Evolutionary conservation across 495 filamentous ascomycete species (phyloP).

Genomic region (Terfezia boudieri): DNA sequence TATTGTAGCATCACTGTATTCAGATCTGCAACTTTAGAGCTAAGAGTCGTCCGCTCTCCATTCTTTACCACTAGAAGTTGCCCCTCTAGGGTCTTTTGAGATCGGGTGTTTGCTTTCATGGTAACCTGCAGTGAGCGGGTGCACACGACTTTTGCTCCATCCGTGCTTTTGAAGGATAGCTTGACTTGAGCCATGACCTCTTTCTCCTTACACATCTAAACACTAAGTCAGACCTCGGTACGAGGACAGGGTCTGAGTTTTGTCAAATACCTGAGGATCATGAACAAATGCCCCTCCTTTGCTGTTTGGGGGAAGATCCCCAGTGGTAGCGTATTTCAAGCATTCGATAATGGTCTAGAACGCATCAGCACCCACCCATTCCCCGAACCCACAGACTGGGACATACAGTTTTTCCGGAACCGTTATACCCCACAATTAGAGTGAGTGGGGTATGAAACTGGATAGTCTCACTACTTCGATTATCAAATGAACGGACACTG

Average conservation of each 20-base stretch:
- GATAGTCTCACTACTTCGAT: slow-evolving; percentile 53
- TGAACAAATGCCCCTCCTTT: slow-evolving; percentile 90
- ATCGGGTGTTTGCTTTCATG: slow-evolving; percentile 53
- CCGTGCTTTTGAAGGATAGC: slow-evolving; percentile 56
- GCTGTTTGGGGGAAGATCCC: slow-evolving; percentile 80
- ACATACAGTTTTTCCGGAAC: slow-evolving; percentile 73
- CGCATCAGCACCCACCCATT: slow-evolving; percentile 3
- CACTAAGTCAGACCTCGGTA: background rate
- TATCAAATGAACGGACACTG: slow-evolving; percentile 82
- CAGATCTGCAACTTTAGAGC: slow-evolving; percentile 54
- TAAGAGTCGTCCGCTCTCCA: slow-evolving; percentile 58
- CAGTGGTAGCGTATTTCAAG: slow-evolving; percentile 93
- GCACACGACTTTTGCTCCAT: slow-evolving; percentile 53
- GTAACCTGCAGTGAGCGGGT: slow-evolving; percentile 65
- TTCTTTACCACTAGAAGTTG: slow-evolving; percentile 48
- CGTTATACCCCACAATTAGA: slow-evolving; percentile 89
- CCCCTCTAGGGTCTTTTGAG: slow-evolving; percentile 61
- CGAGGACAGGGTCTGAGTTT: background rate
- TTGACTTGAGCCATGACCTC: slow-evolving; percentile 83
- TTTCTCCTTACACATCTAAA: slow-evolving; percentile 59
- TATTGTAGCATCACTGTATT: slow-evolving; percentile 67
- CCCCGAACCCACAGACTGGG: background rate
- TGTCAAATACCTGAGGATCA: slow-evolving; percentile 48
- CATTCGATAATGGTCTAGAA: slow-evolving; percentile 85
- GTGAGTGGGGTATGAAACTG: slow-evolving; percentile 77